These are phyloP conservation scores for Xylariaceae sp. DNA, from an alignment of 2,329 filamentous ascomycete genomes.

Conservation along the genomic window DNA sequence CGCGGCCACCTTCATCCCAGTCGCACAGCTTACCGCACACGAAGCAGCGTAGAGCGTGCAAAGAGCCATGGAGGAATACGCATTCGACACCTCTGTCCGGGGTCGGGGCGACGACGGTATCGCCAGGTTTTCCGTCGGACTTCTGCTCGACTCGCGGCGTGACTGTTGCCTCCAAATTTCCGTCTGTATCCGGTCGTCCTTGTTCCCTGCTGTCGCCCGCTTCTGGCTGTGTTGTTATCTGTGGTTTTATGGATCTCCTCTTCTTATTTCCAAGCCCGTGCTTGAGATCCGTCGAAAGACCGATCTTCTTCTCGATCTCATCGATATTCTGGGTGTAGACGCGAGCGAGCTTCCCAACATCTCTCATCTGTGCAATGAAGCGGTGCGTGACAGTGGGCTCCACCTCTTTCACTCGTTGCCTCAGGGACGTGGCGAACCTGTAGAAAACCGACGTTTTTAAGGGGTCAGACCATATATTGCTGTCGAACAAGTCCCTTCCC, in stretches of 20 bases:
- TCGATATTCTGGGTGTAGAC: conserved; percentile 76
- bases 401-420: conserved; percentile 59
- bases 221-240: conserved; percentile 14
- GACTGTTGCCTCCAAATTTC: conserved; percentile 15
- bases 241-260: conserved; percentile 37
- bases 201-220: conserved; percentile 18
- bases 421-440: conserved; percentile 62
- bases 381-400: conserved; percentile 60
- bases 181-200: conserved; percentile 15
- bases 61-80: conserved; percentile 68
- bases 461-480: conserved; percentile 63
- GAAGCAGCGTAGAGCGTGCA: conserved; percentile 59
- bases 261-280: conserved; percentile 57
- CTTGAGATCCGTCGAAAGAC: conserved; percentile 56
- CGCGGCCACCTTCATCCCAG: conserved; percentile 54
- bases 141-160: conserved; percentile 17
- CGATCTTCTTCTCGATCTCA: conserved; percentile 65
- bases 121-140: conserved; percentile 17
- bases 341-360: conserved; percentile 61
- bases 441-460: conserved; percentile 66
- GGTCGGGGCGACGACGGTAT: conserved; percentile 15
- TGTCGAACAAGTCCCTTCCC: conserved; percentile 66
- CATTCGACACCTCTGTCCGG: conserved; percentile 51
- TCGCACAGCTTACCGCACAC: conserved; percentile 51
- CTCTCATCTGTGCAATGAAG: conserved; percentile 62